Base-by-base conservation (phyloP, 2,329 filamentous ascomycete species). In the Hypomyces perniciosus region DNA sequence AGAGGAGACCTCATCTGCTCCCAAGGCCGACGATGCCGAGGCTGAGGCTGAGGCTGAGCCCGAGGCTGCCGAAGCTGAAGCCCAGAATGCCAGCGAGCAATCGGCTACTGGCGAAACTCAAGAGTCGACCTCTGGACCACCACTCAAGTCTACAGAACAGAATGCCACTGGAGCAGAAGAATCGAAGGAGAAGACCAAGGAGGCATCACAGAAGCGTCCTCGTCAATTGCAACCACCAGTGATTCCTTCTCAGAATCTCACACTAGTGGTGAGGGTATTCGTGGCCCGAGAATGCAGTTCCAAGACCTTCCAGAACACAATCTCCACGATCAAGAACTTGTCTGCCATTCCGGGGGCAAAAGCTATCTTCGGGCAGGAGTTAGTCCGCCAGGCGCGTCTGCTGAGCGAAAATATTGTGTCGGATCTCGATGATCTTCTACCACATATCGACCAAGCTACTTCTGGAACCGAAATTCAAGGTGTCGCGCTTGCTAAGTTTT, bases 241-340 rank as follows among this genome's bases (percentile, higher is more conserved):
- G 41, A 85, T 99, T 49, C 91, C 93, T 5, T 83, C 92, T 30
- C 81, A 90, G 64, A 96, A 97, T 65, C 79, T 99, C 51, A 88
- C 88, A 52, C 76, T 97, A 51, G 90, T 99, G n/a, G 88, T 97
- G 60, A 93, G 93, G 65, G 96, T 99, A 51, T 88, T 99, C 58
- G 90, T 95, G 40, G 92, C 92, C 56, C 86, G 91, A 44, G 93
- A 99, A 68, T 99, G 93, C 71, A 96, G 90, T 64, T 91, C 89
- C 56, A 96, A 96, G 75, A 97, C 93, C 0, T 99, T 99, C 78
- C 88, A 93, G 65, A 95, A 97, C 68, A 97, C 93, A 1, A 80
- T 99, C 48, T 93, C 92, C 12, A 95, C 95, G n/a, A 96, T 99
- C 75, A 97, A 96, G 73, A 96, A 97, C 63, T 79, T 99, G 40